Evolutionary conservation across 2,329 filamentous ascomycete genomes (phyloP).

Genomic region (Botrytis fabae): DNA sequence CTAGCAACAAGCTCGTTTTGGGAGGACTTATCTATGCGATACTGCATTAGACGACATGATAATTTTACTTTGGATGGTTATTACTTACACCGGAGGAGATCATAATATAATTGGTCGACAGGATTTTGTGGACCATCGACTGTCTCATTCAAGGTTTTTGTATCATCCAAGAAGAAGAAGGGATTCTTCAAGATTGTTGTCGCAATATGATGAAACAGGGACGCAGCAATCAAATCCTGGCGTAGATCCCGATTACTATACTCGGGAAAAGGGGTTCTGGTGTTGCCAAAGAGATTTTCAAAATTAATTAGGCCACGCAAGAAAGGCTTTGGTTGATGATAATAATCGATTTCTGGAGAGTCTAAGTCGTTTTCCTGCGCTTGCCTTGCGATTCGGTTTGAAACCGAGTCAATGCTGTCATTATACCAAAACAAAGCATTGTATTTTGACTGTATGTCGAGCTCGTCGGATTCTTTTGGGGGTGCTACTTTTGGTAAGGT

Average conservation of each 20-base stretch:
- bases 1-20: neutral
- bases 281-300: neutral
- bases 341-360: neutral
- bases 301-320: neutral
- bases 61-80: neutral
- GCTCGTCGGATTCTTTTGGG: neutral
- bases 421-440: neutral
- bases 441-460: neutral
- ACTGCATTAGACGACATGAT: neutral
- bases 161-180: neutral
- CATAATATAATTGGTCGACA: neutral
- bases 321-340: neutral
- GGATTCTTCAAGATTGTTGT: neutral
- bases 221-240: conserved; percentile 4
- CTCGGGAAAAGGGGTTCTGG: neutral
- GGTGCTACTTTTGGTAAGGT: neutral
- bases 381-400: neutral
- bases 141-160: neutral
- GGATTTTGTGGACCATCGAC: neutral
- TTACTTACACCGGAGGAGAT: neutral
- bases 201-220: conserved; percentile 5
- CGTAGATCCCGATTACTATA: neutral
- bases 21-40: neutral
- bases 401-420: neutral
- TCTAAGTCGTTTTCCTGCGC: neutral